Percentiles rank a stretch among this genome's conserved stretches.
Evolutionary conservation across 768 basidiomycete species (phyloP).

Genomic region (Coprinopsis strossmayeri): DNA sequence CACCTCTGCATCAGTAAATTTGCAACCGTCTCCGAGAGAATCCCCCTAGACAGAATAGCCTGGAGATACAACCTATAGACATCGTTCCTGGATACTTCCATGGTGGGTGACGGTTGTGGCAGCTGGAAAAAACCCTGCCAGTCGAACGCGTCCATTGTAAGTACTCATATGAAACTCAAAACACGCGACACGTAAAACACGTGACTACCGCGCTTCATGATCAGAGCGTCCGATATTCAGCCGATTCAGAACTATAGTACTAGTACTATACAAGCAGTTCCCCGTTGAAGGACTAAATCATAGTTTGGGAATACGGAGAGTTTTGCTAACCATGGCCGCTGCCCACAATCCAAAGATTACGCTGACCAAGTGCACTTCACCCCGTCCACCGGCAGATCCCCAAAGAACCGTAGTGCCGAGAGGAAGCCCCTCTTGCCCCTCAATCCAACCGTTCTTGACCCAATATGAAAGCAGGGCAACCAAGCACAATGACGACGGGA

Average conservation of each 20-base stretch:
- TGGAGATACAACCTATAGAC: slow-evolving; percentile 77
- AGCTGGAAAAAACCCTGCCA: too few species aligned
- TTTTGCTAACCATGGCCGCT: slow-evolving; percentile 97
- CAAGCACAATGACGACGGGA: slow-evolving; percentile 81
- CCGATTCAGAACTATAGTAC: too few species aligned
- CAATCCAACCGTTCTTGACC: slow-evolving; percentile 81
- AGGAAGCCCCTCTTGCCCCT: slow-evolving; percentile 69
- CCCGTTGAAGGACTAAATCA: slow-evolving; percentile 21
- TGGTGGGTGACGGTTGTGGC: slow-evolving; percentile 6
- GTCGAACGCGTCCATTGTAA: too few species aligned
- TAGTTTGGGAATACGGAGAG: slow-evolving; percentile 77
- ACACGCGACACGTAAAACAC: too few species aligned
- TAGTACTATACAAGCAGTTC: neutral
- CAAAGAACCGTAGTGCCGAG: slow-evolving; percentile 69
- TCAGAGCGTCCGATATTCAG: neutral
- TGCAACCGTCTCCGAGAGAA: slow-evolving; percentile 60
- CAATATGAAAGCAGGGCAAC: slow-evolving; percentile 78
- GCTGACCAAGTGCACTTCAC: slow-evolving; percentile 80
- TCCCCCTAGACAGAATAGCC: slow-evolving; percentile 63
- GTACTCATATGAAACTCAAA: too few species aligned
- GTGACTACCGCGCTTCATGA: too few species aligned
- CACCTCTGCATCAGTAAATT: slow-evolving; percentile 63
- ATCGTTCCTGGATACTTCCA: slow-evolving; percentile 47
- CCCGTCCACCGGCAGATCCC: slow-evolving; percentile 63
- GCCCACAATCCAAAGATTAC: slow-evolving; percentile 84